phyloP scores from a whole-genome alignment of 2,329 filamentous ascomycete genomes.

The Dichotomopilus funicola region DNA sequence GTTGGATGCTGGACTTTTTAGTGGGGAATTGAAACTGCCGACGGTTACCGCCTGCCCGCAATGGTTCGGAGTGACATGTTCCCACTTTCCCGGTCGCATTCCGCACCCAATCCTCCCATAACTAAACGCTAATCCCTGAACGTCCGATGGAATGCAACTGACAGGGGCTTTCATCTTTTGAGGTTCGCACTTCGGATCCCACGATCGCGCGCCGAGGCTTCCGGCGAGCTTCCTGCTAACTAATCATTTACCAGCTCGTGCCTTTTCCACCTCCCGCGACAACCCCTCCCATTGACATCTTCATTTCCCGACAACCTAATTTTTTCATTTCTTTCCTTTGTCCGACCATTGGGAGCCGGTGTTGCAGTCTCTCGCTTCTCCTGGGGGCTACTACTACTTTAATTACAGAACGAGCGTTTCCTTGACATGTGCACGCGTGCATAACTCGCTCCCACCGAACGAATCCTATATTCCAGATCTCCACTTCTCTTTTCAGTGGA shows the following conservation, averaged over 20 bases:
- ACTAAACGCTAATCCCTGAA: not conserved
- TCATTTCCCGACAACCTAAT: not conserved
- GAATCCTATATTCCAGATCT: not conserved
- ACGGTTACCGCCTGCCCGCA: constrained; percentile 5
- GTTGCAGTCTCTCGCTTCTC: too few species aligned
- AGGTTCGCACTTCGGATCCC: not conserved
- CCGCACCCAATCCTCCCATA: too few species aligned
- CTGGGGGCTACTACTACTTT: too few species aligned
- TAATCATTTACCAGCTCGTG: not conserved
- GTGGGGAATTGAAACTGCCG: constrained; percentile 16
- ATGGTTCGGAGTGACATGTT: not conserved
- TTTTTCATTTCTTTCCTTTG: not conserved
- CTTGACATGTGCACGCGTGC: constrained; percentile 2
- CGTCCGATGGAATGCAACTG: not conserved
- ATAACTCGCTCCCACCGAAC: not conserved
- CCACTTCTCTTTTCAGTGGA: not conserved
- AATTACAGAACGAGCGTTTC: too few species aligned
- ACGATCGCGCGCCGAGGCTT: constrained; percentile 17
- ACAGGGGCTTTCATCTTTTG: not conserved
- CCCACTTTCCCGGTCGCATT: not conserved
- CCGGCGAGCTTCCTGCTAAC: constrained; percentile 4
- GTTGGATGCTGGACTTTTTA: constrained; percentile 24
- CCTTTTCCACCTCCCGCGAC: not conserved
- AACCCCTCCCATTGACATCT: not conserved
- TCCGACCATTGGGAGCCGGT: not conserved